Percentiles rank a stretch among this genome's conserved stretches.
Evolutionary conservation across 2,329 filamentous ascomycete species (phyloP).

Genomic region (Xylaria sp.): DNA sequence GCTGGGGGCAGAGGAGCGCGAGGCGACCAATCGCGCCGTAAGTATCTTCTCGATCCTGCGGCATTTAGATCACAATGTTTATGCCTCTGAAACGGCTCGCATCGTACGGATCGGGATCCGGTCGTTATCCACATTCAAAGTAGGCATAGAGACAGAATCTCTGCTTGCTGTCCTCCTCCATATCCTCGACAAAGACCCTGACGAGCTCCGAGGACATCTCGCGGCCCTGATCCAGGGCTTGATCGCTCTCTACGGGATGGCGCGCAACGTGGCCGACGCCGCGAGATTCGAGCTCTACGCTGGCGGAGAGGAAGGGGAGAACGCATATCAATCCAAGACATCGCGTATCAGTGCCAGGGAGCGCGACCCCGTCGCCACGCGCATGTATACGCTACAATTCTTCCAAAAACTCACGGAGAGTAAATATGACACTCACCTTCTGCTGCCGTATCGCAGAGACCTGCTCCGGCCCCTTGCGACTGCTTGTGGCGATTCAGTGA

Average conservation of each 20-base stretch:
- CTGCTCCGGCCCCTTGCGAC: conserved; percentile 60
- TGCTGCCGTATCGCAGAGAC: conserved; percentile 57
- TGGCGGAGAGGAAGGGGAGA: neutral
- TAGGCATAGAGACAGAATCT: conserved; percentile 57
- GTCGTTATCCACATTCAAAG: conserved; percentile 55
- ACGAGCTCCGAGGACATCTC: conserved; percentile 59
- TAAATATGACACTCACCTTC: conserved; percentile 57
- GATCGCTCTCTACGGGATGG: conserved; percentile 50
- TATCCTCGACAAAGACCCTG: conserved; percentile 59
- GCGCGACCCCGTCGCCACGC: conserved; percentile 50
- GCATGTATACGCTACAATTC: conserved; percentile 60
- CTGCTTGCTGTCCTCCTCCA: conserved; percentile 61
- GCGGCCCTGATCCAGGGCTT: conserved; percentile 60
- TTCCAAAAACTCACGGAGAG: conserved; percentile 58
- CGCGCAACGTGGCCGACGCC: conserved; percentile 41
- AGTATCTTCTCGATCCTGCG: conserved; percentile 60
- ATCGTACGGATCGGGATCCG: conserved; percentile 62
- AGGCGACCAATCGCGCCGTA: conserved; percentile 57
- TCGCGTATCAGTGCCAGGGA: conserved; percentile 5
- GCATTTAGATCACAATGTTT: conserved; percentile 62
- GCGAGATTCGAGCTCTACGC: conserved; percentile 20
- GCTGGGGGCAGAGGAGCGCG: conserved; percentile 39
- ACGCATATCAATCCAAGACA: conserved; percentile 20
- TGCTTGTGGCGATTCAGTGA: conserved; percentile 64
- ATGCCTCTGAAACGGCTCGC: conserved; percentile 60